Base-by-base conservation (phyloP, 257 asterid species). In the Echites panduratus region DNA sequence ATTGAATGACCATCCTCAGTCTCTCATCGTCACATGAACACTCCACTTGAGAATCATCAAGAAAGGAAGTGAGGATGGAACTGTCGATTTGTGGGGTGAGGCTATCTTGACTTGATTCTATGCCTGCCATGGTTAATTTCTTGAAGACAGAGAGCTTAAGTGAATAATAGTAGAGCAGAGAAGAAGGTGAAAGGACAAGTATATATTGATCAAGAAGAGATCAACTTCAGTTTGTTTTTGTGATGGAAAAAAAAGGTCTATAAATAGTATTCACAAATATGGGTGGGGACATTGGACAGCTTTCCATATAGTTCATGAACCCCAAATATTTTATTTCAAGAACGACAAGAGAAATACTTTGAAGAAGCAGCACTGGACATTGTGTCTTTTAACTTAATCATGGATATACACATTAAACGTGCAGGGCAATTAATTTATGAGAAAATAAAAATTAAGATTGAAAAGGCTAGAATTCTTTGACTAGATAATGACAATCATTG, bases 11-110 rank as follows among this genome's bases (percentile, higher is more conserved):
- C 14, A 64, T 22, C 22, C 13, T 78, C 27, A 69, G 4, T 74
- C 66, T 78, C 67, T 78, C 82, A 10, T 78, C 76, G 1, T 78
- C 70, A 48, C 73, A 50, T 4, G 20, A 70, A 13, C 40, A 70
- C 20, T 78, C 73, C 2, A 52, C 20, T 16, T 32, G 40, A 13
- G 76, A 27, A 24, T 73, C 78, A 52, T 78, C 78, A 29, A 73
- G 81, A 29, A 73, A 67, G 64, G 81, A 78, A 53, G 53, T 58
- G n/a, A 78, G 78, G 67, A 73, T 35, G 14, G 67, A n/a, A 16
- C 52, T 61, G 56, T 67, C 62, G 1, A 16, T 58, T 68, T 58
- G 73, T 48, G 61, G 38, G 57, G 64, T 32, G 38, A 32, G 29
- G 26, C 45, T 75, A 5, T 22, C 50, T 63, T 64, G 62, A 20